Base-by-base conservation (phyloP, 148 eudicot species). In the Salicornia ramosissima region DNA sequence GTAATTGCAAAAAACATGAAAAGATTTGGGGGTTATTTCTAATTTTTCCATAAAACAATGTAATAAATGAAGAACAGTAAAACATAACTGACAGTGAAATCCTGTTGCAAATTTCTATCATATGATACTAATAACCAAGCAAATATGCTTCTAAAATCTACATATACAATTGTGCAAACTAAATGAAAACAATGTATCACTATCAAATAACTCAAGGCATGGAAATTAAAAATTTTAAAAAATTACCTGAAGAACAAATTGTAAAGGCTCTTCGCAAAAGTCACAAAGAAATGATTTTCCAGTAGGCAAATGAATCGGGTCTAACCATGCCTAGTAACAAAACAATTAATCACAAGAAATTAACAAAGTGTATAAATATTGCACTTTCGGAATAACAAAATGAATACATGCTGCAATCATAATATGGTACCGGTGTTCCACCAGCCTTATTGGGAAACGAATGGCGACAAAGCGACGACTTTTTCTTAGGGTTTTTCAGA, bases 291-390 rank as follows among this genome's bases (percentile, higher is more conserved):
- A 53, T n/a, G 62, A 53, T 14, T 45, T 36, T 53, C 63, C 62
- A 53, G 61, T 51, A 9, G 71, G 71, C 50, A 68, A 54, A 54
- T 54, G 47, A 68, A 68, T 31, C 12, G 71, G 71, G 24, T 68
- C 71, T 16, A 68, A 68, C 71, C 71, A 68, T 0, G 31, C 43
- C 71, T 54, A 54, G 30, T 11, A 34, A 24, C 70, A 51, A 49
- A 49, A 39, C 4, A 16, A 49, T 16, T 19, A 5, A 49, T 49
- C 21, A 49, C 53, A 49, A 5, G 19, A 49, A 49, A 49, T 16
- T 15, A 16, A 49, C 53, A 5, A 49, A 49, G 6, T 1, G n/a
- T n/a, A n/a, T n/a, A n/a, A n/a, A 49, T 16, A 49, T 49, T 1
- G 0, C 21, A 49, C 53, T 16, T 49, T 22, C 16, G 42, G 9